Base-by-base conservation (phyloP, 129 eudicot genomes). In the carrot (Daucus carota) region DNA sequence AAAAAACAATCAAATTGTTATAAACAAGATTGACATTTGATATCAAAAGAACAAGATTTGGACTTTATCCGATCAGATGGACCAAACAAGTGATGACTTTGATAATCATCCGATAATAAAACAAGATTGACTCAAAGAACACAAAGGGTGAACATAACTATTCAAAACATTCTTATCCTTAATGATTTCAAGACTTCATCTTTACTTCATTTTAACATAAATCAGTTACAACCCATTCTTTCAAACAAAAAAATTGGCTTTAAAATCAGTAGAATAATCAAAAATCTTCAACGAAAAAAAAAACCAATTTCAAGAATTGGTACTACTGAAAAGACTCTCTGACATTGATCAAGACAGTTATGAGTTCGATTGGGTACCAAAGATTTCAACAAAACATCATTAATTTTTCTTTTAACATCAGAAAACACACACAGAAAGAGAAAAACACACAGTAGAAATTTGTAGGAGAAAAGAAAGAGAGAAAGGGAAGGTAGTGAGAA, bases 291-390 rank as follows among this genome's bases (percentile, higher is more conserved):
- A 52, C 8, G 9, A 10, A 70, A 69, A 38, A 45, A 42, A 17
- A 71, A 44, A 71, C 17, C 52, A 71, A 71, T 12, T 26, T 2
- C 40, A 43, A 41, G 26, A 11, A 42, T 24, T 42, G 36, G 42
- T 70, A 46, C 74, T 11, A 71, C 17, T 13, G 29, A 41, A 41
- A 12, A 60, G 36, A 62, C 69, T 71, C 69, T 71, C 54, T 43
- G 18, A 43, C 54, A 71, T 26, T 71, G 75, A 71, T 71, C 75
- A n/a, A 28, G 26, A 70, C 72, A 62, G 69, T 28, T 9, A 10
- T 70, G 2, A 43, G 18, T 70, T 70, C 48, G 40, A 22, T 70
- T 28, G 46, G 36, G 36, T 62, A 29, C 36, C 34, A 62, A 71
- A 11, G 46, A 41, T 22, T 43, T 71, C 11, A 12, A 43, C 9